Evolutionary conservation across 1,284 basidiomycete species (phyloP), one percentile per base, ranked within the genome.

Genomic region (Cystobasidiaceae sp.): DNA sequence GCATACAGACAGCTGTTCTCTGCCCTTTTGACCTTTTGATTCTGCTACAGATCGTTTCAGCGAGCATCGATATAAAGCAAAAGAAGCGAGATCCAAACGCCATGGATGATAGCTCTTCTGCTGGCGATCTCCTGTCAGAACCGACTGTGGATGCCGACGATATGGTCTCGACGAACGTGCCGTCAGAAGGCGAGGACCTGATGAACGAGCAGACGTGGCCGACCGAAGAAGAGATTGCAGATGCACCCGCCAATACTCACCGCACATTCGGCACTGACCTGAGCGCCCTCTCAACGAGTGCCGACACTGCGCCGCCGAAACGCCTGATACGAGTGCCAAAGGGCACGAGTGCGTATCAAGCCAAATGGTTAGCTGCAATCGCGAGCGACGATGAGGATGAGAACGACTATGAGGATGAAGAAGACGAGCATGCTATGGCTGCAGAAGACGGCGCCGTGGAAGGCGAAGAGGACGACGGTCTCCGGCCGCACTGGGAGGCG

Each of bases 191-290:
- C 0, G 92, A 97, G 72, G 85, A 90, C 67, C 82, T 97, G 78
- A 85, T 82, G 15, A 94, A 94, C 74, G 94, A 98, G 74, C 94
- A 98, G 78, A 98, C 94, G 0, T 97, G 94, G 93, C 94, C 94
- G 0, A 97, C 93, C 0, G 93, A 97, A 75, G 94, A 97, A 71
- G 94, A 97, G 76, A 90, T 98, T 86, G 80, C 80, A 3, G 80
- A 77, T 3, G 77, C 74, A 1, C 75, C 77, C 6, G 78, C 75
- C 7, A 68, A 73, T 56, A 66, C 73, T 67, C 43, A 74, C 70
- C 19, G 70, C 68, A n/a, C 69, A 66, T 2, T 66, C 67, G 11
- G 74, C 74, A 21, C 71, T 41, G 79, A 67, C 74, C 76, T 67
- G 70, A 76, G 44, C 60, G 73, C 27, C 7, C 74, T 87, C n/a